Evolutionary conservation across 768 basidiomycete species (phyloP), one percentile per base, ranked within the genome.

Genomic region (Tricholoma furcatifolium): DNA sequence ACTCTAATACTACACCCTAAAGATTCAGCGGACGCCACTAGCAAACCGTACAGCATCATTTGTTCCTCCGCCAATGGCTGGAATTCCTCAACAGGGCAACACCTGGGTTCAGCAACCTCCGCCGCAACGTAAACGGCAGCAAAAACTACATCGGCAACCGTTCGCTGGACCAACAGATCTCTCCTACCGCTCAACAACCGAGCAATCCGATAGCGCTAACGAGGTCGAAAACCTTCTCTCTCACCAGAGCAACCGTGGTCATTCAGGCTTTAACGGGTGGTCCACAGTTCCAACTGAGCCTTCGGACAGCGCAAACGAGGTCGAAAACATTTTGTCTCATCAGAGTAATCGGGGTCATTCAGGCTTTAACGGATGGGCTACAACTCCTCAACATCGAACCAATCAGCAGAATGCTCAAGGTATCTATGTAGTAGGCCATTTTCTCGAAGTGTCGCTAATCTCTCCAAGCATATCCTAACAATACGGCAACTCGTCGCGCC

Each of bases 11-110:
- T 31, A n/a, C 9, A 7, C 47, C 34, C 3, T 12, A 20, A 40
- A 91, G 88, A 78, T 87, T 41, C 88, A 88, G 65, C 72, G 87
- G 43, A 88, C 87, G 6, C 87, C 87, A 6, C 70, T 88, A 40
- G 70, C 78, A 10, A 77, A 76, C 62, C 82, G 84, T 46, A 75
- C 70, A 11, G 70, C 61, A 51, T 61, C 53, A 44, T 69, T 71
- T 54, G 55, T 58, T 51, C 62, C 64, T 48, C 54, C 59, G 53
- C 35, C 27, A 7, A 27, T 27, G 27, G 7, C 27, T 27, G 27
- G 27, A 27, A 27, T 7, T 27, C 27, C 58, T 36, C 63, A 59
- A 50, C 49, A 56, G 47, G 52, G 51, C 42, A 61, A 60, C 47
- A 62, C 55, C 21, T 72, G 75, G 74, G 42, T 50, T 6, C 70